These are phyloP conservation scores for Lavandula angustifolia DNA, from an alignment of 257 asterid species.

Conservation along the genomic window DNA sequence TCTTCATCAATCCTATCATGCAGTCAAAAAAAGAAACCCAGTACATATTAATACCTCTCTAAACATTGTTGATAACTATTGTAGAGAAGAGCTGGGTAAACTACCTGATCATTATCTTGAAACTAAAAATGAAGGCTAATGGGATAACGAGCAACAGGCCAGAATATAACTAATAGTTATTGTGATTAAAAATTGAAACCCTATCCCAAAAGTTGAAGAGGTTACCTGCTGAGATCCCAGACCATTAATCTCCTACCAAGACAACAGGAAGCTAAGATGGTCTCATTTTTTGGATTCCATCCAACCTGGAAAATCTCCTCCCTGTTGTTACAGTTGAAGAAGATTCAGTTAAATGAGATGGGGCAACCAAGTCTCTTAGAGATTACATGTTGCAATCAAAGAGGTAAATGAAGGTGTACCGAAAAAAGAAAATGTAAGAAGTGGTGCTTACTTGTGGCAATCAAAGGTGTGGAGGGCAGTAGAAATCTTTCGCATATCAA, in stretches of 20 bases:
- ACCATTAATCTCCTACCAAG: slow-evolving; percentile 94
- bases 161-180: not conserved
- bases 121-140: no score
- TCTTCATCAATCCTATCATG: slow-evolving; percentile 88
- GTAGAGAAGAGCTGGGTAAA: no score
- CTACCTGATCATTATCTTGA: no score
- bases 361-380: not conserved
- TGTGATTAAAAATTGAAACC: not conserved
- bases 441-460: slow-evolving; percentile 73
- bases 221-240: slow-evolving; percentile 98
- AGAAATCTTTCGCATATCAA: slow-evolving; percentile 79
- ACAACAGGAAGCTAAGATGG: slow-evolving; percentile 91
- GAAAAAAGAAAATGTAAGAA: slow-evolving; percentile 25
- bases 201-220: no score
- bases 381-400: no score
- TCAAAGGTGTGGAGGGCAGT: slow-evolving; percentile 81
- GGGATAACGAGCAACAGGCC: slow-evolving; percentile 3
- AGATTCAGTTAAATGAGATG: slow-evolving; percentile 18
- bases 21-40: no score
- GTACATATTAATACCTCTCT: no score
- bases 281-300: slow-evolving; percentile 96
- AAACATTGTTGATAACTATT: no score
- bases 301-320: slow-evolving; percentile 99
- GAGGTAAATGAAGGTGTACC: not conserved
- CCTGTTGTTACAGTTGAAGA: slow-evolving; percentile 52